Base-by-base conservation (phyloP, 2,329 filamentous ascomycete genomes). In the Aspergillus quadrilineatus region DNA sequence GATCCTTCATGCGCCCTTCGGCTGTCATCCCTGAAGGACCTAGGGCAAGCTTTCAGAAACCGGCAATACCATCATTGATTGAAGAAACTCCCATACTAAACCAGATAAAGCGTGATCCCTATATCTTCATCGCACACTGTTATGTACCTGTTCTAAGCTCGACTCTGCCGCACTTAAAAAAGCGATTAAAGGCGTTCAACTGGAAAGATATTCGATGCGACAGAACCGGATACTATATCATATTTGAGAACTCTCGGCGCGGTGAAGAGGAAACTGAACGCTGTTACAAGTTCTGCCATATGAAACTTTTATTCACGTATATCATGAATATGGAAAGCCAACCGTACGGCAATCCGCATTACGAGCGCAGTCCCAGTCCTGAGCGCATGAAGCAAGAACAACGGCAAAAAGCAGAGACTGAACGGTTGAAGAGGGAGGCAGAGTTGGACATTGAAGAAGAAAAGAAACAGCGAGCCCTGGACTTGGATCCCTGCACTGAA, bases 271-370 rank as follows among this genome's bases (percentile, higher is more conserved):
- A 97, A 73, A 88, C 91, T 0, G 87, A 90, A 63, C 83, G 89
- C 60, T 97, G 92, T 70, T 92, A 85, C 72, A 82, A 85, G 53
- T 83, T 87, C 50, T 92, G 89, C 63, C 87, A 97, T 70, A 88
- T 89, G 70, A 88, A 88, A 43, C 84, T 89, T 5, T 85, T 99
- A 61, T 99, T 99, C 77, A 97, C 89, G 1, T 97, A 97, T 65
- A 82, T 84, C 58, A 93, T 99, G 89, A 84, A 86, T 44, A 96
- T 99, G 91, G 89, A 93, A 69, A 86, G 91, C 55, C 88, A 89
- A 62, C 81, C 83, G 60, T 85, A 86, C 66, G 85, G 86, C 41
- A 86, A 87, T 66, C 84, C 85, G 10, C 80, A 84, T 62, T 86
- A 87, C 65, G 80, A 84, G 63, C 71, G 75, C 62, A 79, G 75